Evolutionary conservation across 2,329 filamentous ascomycete species (phyloP).

Genomic region (Fragosphaeria purpurea): DNA sequence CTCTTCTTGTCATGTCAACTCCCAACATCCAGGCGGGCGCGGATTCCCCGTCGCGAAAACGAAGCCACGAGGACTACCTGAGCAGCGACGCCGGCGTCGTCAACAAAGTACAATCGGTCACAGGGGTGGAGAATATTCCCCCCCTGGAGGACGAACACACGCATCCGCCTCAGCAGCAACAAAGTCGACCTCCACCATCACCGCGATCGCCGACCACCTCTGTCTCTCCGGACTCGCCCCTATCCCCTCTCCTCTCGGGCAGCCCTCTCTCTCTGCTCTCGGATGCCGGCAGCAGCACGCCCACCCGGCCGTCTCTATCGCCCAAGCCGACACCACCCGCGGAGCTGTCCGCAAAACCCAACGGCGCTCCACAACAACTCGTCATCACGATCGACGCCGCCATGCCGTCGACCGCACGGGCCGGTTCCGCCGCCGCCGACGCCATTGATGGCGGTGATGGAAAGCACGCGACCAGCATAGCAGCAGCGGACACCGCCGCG

Average conservation of each 20-base stretch:
- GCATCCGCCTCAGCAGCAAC: background rate
- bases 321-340: slow-evolving; percentile 21
- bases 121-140: slow-evolving; percentile 12
- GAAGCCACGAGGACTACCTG: slow-evolving; percentile 36
- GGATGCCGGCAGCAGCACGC: slow-evolving; percentile 32
- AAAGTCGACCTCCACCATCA: slow-evolving; percentile 2
- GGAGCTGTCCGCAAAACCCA: slow-evolving; percentile 6
- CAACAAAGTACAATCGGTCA: slow-evolving; percentile 12
- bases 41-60: slow-evolving; percentile 32
- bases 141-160: background rate
- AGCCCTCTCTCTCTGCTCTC: slow-evolving; percentile 26
- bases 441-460: too few species aligned
- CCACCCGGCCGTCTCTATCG: slow-evolving; percentile 26
- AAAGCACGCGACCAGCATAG: background rate
- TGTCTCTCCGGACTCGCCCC: slow-evolving; percentile 13
- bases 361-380: slow-evolving; percentile 8
- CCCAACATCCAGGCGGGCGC: slow-evolving; percentile 35
- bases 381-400: slow-evolving; percentile 10
- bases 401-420: background rate
- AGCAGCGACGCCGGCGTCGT: slow-evolving; percentile 10
- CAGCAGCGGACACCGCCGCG: background rate
- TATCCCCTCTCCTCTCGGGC: slow-evolving; percentile 3
- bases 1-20: slow-evolving; percentile 34
- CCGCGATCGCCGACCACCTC: slow-evolving; percentile 6
- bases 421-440: background rate